Percentiles rank a stretch among this genome's conserved stretches.
Conservation (phyloP, 331 rosid genomes). For the Rosa hybrid region DNA sequence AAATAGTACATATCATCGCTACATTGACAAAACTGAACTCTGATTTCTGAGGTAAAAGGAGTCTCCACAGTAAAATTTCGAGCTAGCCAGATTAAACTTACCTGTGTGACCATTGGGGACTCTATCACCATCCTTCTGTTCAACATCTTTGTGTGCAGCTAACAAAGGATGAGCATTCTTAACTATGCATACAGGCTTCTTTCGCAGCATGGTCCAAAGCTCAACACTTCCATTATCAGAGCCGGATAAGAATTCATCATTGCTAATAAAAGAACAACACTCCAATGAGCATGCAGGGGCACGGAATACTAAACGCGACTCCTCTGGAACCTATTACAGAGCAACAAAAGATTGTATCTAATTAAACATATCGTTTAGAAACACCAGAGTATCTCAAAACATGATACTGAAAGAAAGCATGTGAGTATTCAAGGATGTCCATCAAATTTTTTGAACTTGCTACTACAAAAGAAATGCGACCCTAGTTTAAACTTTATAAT, state of each 20-base stretch:
- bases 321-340: constrained; percentile 81
- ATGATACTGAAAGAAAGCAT: neutral
- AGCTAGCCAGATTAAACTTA: constrained; percentile 20
- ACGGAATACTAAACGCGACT: constrained; percentile 83
- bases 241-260: constrained; percentile 85
- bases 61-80: neutral
- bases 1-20: neutral
- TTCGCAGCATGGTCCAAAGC: constrained; percentile 66
- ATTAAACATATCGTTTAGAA: neutral
- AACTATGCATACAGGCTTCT: constrained; percentile 78
- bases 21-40: neutral
- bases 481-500: neutral
- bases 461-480: neutral
- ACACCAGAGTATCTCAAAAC: neutral
- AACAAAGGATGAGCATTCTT: constrained; percentile 71
- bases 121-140: constrained; percentile 42
- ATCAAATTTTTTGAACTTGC: neutral
- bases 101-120: constrained; percentile 71
- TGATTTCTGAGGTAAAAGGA: neutral
- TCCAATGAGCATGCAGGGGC: constrained; percentile 88
- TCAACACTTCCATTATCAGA: constrained; percentile 90
- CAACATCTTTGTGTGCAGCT: constrained; percentile 38
- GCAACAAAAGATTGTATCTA: neutral
- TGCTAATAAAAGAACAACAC: constrained; percentile 79
- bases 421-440: neutral